Conservation (phyloP, 1,139 yeast genomes). For the Lipomyces yarrowii region DNA sequence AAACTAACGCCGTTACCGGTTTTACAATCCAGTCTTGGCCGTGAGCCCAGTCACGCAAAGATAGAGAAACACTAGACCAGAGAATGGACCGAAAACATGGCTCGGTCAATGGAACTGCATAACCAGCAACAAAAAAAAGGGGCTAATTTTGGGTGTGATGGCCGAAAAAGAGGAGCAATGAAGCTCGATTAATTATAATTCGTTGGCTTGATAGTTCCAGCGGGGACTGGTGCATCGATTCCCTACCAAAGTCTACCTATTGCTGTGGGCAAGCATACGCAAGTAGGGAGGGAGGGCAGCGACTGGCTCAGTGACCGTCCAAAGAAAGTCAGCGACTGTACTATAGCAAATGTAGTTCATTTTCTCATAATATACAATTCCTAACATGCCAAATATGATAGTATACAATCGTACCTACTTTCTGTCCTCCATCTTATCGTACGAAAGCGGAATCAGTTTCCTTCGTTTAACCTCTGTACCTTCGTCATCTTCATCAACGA, state of each 20-base stretch:
- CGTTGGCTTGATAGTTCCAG: too few species aligned
- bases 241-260: too few species aligned
- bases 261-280: too few species aligned
- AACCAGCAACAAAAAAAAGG: too few species aligned
- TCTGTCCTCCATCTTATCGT: constrained; percentile 18
- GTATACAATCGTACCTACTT: not conserved
- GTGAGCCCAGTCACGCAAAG: not conserved
- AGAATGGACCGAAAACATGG: not conserved
- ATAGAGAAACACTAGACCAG: not conserved
- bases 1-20: constrained; percentile 4
- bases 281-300: not conserved
- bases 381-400: not conserved
- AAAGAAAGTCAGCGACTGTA: not conserved
- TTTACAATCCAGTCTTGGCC: not conserved
- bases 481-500: constrained; percentile 19
- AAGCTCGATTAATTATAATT: too few species aligned
- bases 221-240: too few species aligned
- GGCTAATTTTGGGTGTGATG: too few species aligned
- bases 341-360: not conserved
- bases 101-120: not conserved
- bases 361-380: not conserved
- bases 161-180: too few species aligned
- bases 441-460: constrained; percentile 27
- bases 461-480: constrained; percentile 20
- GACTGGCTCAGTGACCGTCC: not conserved